Evolutionary conservation across 257 asterid genomes (phyloP), one percentile per base, ranked within the genome.

Genomic region (Cynanchum wilfordii): DNA sequence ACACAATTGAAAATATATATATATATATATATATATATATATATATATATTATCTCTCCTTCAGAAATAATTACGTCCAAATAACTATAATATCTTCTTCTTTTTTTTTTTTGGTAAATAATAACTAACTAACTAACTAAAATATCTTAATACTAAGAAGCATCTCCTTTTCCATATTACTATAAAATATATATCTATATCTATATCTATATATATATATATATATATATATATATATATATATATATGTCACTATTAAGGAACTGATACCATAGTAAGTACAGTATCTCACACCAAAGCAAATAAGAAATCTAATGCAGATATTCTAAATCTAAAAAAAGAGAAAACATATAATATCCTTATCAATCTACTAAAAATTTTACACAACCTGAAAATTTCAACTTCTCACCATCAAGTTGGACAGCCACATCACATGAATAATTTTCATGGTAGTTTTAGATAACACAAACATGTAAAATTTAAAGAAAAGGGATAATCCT

Each of bases 261-360:
- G 59, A 68, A 68, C 60, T 16, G 44, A 50, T 68, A 68, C 62
- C 60, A 24, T 13, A 11, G 15, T 25, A 56, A 56, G 66, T n/a
- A 56, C 17, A 56, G 66, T 36, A 56, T 70, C 66, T 70, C 75
- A 13, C 2, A 42, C 15, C n/a, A 52, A 30, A 4, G 64, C 9
- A 52, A 42, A 52, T 25, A 59, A 47, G 50, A 58, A 59, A 66
- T 66, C 67, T 7, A 40, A 52, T 66, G 19, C 13, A 74, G 30
- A 66, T 52, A 66, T 55, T 52, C 72, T 54, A 40, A 74, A 36
- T 16, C 1, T 42, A 42, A 42, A 42, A 52, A 66, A 66, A 52
- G 77, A 73, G 65, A 17, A 25, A 74, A 52, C 66, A 42, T 25
- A 74, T 42, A 74, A 74, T 42, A 74, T 44, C 13, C 17, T 63